Percentiles rank a stretch among this genome's conserved stretches.
phyloP scores from a whole-genome alignment of 129 eudicot genomes.

The Scalesia atractyloides region DNA sequence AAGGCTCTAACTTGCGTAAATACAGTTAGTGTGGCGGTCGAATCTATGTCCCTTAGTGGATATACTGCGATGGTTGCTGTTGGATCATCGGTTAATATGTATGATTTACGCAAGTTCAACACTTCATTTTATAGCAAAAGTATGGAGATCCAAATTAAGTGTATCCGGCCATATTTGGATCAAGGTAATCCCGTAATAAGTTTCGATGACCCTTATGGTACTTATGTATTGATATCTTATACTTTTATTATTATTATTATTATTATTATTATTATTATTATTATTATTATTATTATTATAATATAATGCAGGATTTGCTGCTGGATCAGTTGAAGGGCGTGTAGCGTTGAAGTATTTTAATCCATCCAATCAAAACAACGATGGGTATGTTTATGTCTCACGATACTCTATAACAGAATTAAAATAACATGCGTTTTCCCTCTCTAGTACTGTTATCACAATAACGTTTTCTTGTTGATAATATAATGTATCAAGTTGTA shows the following conservation, averaged over 20 bases:
- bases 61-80: constrained; percentile 60
- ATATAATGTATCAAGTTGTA: neutral
- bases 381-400: constrained; percentile 58
- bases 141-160: constrained; percentile 54
- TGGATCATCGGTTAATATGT: constrained; percentile 58
- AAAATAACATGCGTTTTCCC: constrained; percentile 14
- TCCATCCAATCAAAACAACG: constrained; percentile 44
- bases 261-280: too few species aligned
- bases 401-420: constrained; percentile 8
- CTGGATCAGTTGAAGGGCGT: constrained; percentile 92
- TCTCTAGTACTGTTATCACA: constrained; percentile 11
- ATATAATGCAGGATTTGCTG: constrained; percentile 68
- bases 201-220: neutral
- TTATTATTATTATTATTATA: neutral
- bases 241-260: neutral
- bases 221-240: constrained; percentile 7
- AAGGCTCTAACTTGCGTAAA: constrained; percentile 40
- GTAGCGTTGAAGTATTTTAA: constrained; percentile 58
- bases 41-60: constrained; percentile 70
- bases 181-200: constrained; percentile 32
- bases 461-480: neutral
- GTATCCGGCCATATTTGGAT: constrained; percentile 68
- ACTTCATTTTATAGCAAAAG: constrained; percentile 44
- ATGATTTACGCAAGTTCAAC: constrained; percentile 71
- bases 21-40: constrained; percentile 47